Evolutionary conservation across 306 rosid genomes (phyloP).

Genomic region (Pyrus pyrifolia): DNA sequence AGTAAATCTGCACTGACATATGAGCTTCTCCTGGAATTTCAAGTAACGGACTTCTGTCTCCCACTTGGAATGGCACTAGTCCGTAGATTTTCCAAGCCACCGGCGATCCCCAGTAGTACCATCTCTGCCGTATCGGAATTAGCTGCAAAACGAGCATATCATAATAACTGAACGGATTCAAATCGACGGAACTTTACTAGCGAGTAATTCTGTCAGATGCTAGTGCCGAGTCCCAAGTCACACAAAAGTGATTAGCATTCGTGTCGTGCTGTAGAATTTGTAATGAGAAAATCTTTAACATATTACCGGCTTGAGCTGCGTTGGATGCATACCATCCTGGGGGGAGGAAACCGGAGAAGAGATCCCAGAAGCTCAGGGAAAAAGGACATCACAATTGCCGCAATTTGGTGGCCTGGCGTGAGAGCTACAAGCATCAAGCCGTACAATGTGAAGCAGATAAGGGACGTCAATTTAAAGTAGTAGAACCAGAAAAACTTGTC

Average conservation of each 20-base stretch:
- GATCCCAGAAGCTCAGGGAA: constrained; percentile 48
- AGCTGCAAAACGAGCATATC: constrained; percentile 25
- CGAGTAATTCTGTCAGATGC: too few species aligned
- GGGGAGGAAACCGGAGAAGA: neutral
- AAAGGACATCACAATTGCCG: constrained; percentile 45
- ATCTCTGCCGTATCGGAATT: constrained; percentile 65
- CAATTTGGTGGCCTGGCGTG: constrained; percentile 50
- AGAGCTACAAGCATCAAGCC: constrained; percentile 62
- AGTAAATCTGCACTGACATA: constrained; percentile 28
- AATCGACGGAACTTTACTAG: too few species aligned
- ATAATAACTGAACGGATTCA: too few species aligned
- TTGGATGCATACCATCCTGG: constrained; percentile 29
- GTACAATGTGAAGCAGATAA: constrained; percentile 50
- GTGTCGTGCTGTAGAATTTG: neutral
- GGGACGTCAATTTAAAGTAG: constrained; percentile 41
- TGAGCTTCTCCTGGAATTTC: constrained; percentile 28
- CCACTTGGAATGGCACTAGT: constrained; percentile 48
- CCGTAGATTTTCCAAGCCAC: constrained; percentile 54
- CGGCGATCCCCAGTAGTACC: constrained; percentile 52
- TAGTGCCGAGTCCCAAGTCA: neutral
- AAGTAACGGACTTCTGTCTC: constrained; percentile 22
- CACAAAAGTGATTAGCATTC: neutral
- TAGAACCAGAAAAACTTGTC: constrained; percentile 54
- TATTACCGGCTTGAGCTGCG: neutral
- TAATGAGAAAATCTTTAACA: neutral